phyloP scores from a whole-genome alignment of 768 basidiomycete genomes.

The Russula sp. region DNA sequence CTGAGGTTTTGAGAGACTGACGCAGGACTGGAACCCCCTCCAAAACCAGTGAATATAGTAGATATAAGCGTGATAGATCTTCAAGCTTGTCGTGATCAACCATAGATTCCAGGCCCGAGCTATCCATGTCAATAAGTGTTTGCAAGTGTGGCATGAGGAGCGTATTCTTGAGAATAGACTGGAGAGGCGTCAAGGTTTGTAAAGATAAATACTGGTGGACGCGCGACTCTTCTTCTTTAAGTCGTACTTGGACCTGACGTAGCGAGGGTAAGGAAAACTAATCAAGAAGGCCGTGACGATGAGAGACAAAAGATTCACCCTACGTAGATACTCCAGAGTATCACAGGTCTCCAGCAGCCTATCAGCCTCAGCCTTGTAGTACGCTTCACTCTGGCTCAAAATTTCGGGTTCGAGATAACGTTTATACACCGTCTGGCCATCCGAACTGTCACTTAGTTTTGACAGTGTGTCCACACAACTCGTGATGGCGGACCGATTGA shows the following conservation, averaged over 20 bases:
- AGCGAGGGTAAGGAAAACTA: constrained; percentile 25
- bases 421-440: constrained; percentile 67
- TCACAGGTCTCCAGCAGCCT: constrained; percentile 70
- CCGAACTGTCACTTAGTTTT: constrained; percentile 54
- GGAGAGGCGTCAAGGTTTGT: constrained; percentile 64
- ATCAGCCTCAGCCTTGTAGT: constrained; percentile 75
- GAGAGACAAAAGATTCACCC: constrained; percentile 49
- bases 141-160: constrained; percentile 75
- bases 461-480: constrained; percentile 84
- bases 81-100: constrained; percentile 73
- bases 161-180: constrained; percentile 69
- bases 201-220: constrained; percentile 83
- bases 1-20: constrained; percentile 65
- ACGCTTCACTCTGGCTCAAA: constrained; percentile 69
- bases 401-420: constrained; percentile 81
- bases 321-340: constrained; percentile 74
- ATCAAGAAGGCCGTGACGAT: background rate
- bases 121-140: constrained; percentile 71
- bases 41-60: constrained; percentile 65
- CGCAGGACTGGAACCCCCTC: constrained; percentile 64
- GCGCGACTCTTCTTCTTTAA: constrained; percentile 80
- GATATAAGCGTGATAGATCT: constrained; percentile 77
- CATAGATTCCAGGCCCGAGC: constrained; percentile 86
- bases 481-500: constrained; percentile 88
- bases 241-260: constrained; percentile 70